A percentile compares a stretch with the other conserved stretches of the same genome.
These are phyloP conservation scores for Sanguinoderma infundibulare DNA, from an alignment of 1,284 basidiomycete genomes.

Conservation along the genomic window DNA sequence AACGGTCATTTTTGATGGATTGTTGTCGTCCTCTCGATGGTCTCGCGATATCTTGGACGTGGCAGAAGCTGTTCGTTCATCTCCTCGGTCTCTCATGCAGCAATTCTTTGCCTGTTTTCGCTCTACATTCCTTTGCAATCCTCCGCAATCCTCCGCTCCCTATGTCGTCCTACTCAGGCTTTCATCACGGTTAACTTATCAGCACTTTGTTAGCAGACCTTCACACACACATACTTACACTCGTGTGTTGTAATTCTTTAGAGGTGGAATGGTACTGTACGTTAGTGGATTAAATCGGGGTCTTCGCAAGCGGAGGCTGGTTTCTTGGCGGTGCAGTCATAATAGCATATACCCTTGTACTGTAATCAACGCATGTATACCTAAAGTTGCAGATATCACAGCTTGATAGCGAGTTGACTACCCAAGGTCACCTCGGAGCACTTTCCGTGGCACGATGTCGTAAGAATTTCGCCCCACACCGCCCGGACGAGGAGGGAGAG, in stretches of 20 bases:
- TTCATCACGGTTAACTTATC: not conserved
- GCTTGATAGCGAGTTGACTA: not conserved
- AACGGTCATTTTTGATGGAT: not conserved
- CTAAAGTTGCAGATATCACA: not conserved
- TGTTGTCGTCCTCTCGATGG: not conserved
- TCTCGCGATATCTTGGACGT: not conserved
- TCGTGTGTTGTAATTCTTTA: not conserved
- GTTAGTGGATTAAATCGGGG: not conserved
- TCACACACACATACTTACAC: not conserved
- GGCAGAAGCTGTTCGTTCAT: not conserved
- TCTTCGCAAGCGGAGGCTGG: not conserved
- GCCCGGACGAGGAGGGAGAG: constrained; percentile 1
- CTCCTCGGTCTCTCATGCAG: not conserved
- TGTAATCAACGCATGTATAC: not conserved
- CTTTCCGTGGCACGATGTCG: constrained; percentile 22
- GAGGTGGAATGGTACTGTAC: not conserved
- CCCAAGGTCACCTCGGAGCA: constrained; percentile 7
- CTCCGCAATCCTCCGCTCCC: no score
- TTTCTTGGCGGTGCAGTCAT: not conserved
- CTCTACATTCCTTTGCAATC: not conserved
- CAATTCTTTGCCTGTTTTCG: not conserved
- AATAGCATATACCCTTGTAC: not conserved
- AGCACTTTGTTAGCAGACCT: not conserved
- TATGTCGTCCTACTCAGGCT: not conserved
- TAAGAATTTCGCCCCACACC: constrained; percentile 17